Conservation (phyloP, 192 early-diverging fungal species). For the Spizellomyces punctatus region DNA sequence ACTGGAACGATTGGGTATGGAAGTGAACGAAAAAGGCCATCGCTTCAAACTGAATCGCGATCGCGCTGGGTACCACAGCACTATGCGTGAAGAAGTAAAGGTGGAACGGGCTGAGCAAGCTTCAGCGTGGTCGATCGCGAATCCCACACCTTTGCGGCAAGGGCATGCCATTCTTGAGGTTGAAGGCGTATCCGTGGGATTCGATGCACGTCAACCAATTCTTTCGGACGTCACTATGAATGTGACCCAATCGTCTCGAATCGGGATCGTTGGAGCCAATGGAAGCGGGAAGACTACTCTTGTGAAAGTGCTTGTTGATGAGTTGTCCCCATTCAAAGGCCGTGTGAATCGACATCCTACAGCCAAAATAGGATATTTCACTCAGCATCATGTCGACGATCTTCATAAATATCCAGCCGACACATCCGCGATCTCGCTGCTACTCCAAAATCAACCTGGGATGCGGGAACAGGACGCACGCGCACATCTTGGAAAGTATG, state of each 20-base stretch:
- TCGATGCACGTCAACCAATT: constrained; percentile 37
- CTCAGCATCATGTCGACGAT: constrained; percentile 82
- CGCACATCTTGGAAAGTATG: constrained; percentile 78
- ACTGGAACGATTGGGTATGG: constrained; percentile 48
- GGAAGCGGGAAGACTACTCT: constrained; percentile 74
- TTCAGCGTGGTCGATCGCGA: constrained; percentile 66
- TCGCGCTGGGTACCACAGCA: constrained; percentile 33
- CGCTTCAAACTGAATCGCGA: constrained; percentile 52
- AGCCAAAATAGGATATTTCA: constrained; percentile 76
- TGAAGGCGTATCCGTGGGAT: constrained; percentile 56
- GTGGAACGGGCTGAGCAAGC: constrained; percentile 47
- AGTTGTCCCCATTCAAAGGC: constrained; percentile 63
- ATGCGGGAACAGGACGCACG: constrained; percentile 59
- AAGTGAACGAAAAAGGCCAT: constrained; percentile 51
- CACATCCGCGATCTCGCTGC: neutral
- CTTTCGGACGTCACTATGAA: constrained; percentile 71
- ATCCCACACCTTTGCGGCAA: constrained; percentile 68
- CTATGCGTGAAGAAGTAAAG: constrained; percentile 23
- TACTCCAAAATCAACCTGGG: neutral
- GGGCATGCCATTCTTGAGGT: constrained; percentile 68
- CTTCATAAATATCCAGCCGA: constrained; percentile 57
- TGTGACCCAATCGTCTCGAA: constrained; percentile 66
- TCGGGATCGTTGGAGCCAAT: constrained; percentile 83
- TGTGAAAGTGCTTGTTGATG: constrained; percentile 71
- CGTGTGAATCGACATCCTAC: constrained; percentile 62